Base-by-base conservation (phyloP, 2,329 filamentous ascomycete genomes). In the Colletotrichum horii region DNA sequence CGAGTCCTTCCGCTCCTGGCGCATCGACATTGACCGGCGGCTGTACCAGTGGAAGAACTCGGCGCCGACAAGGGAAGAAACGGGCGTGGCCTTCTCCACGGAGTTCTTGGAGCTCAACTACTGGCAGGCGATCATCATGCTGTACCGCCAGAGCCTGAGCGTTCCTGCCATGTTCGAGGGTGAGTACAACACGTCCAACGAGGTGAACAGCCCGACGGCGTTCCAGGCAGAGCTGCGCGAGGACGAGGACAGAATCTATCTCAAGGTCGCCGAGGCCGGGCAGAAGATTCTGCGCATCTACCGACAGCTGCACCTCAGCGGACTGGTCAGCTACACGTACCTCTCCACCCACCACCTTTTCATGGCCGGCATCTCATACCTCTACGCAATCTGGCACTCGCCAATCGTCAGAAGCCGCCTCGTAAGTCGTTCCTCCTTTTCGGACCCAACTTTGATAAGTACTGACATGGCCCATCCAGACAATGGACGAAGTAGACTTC, bases 361-460 rank as follows among this genome's bases (percentile, higher is more conserved):
- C 86, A 98, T 98, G 94, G 96, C 96, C 32, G 96, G 96, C 85
- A 93, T 98, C 75, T 98, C 96, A 28, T 98, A 98, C 83, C 89
- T 98, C 3, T 98, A 98, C 84, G 96, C 97, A 24, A 97, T 98
- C 74, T 98, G 96, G 96, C 96, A 98, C 84, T 98, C 96, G 14
- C 93, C 95, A 8, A 91, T 95, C 70, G 96, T 98, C 66, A 92
- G 96, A 80, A 96, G 94, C 83, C 93, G 95, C 72, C 87, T 98
- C 84, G 95, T 96, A 91, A 87, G 94, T 88, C n/a, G 34, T 48
- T 26, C 60, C 11, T 19, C 30, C 58, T 34, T 4, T 4, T 7
- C 9, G 14, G 34, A 32, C 24, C 60, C 30, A 36, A 26, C 22
- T 32, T 26, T 36, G 52, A 24, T 56, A 56, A 26, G 22, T 26